phyloP scores from a whole-genome alignment of 805 yeast genomes.

The Candida chauliodis region DNA sequence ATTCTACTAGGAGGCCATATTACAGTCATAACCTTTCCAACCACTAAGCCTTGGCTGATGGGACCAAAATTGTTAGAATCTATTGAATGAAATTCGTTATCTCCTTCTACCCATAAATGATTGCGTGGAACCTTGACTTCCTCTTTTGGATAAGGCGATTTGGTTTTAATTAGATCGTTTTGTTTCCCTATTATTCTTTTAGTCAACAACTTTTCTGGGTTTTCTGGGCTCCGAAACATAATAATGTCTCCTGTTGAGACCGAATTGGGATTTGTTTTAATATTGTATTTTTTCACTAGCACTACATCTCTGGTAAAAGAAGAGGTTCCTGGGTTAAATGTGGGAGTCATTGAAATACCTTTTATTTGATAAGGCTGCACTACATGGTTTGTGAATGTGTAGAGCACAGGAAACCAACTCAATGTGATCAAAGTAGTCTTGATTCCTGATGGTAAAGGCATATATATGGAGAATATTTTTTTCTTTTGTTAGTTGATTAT shows the following conservation, averaged over 20 bases:
- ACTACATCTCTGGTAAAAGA: slow-evolving; percentile 55
- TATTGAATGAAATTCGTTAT: slow-evolving; percentile 69
- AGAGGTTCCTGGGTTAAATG: slow-evolving; percentile 66
- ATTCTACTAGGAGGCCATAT: slow-evolving; percentile 59
- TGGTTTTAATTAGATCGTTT: slow-evolving; percentile 64
- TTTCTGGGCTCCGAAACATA: slow-evolving; percentile 72
- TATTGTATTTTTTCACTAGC: slow-evolving; percentile 61
- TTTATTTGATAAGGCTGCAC: slow-evolving; percentile 69
- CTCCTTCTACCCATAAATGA: slow-evolving; percentile 96
- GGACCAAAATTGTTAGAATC: slow-evolving; percentile 92
- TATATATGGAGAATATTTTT: not conserved
- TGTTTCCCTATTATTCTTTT: slow-evolving; percentile 76
- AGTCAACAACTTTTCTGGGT: slow-evolving; percentile 72
- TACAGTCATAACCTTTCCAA: slow-evolving; percentile 69
- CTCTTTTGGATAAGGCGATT: slow-evolving; percentile 58
- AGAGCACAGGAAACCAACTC: slow-evolving; percentile 77
- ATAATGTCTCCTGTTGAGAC: slow-evolving; percentile 67
- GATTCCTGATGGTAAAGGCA: slow-evolving; percentile 12
- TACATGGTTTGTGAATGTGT: slow-evolving; percentile 65
- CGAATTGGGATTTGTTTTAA: slow-evolving; percentile 40
- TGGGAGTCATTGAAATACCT: slow-evolving; percentile 87
- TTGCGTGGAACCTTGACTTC: slow-evolving; percentile 65
- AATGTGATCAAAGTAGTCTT: slow-evolving; percentile 26
- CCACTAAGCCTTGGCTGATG: slow-evolving; percentile 70
- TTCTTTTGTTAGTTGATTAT: not conserved